A percentile compares a stretch with the other conserved stretches of the same genome.
Evolutionary conservation across 2,329 filamentous ascomycete genomes (phyloP).

Genomic region (Xylariomycetidae sp.): DNA sequence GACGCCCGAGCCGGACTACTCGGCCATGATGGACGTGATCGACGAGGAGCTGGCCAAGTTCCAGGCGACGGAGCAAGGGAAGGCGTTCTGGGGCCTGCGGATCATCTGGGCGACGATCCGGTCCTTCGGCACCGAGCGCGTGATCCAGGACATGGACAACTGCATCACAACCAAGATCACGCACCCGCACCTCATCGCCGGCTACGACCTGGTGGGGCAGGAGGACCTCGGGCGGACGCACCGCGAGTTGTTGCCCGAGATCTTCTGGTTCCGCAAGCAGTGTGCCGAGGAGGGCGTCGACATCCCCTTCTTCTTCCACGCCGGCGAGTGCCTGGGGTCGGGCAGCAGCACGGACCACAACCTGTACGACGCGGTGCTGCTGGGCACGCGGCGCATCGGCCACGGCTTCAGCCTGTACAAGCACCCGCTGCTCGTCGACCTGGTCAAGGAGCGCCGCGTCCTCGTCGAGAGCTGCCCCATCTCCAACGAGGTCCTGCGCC

Average conservation of each 20-base stretch:
- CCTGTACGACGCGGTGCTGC: conserved; percentile 80
- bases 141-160: conserved; percentile 79
- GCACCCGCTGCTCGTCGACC: conserved; percentile 82
- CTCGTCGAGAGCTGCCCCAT: conserved; percentile 88
- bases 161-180: conserved; percentile 78
- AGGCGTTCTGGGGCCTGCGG: conserved; percentile 76
- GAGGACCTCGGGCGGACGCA: conserved; percentile 77
- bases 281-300: conserved; percentile 73
- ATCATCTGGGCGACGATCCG: conserved; percentile 82
- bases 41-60: conserved; percentile 76
- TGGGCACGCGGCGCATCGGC: conserved; percentile 84
- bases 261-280: conserved; percentile 91
- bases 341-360: conserved; percentile 74
- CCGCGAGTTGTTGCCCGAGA: conserved; percentile 70
- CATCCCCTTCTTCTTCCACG: conserved; percentile 94
- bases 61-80: conserved; percentile 64
- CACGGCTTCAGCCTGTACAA: conserved; percentile 87
- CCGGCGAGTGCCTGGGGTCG: conserved; percentile 80
- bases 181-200: conserved; percentile 75
- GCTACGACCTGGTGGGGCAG: conserved; percentile 86
- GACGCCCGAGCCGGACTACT: conserved; percentile 61
- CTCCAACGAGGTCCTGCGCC: conserved; percentile 79
- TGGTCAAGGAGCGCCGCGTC: conserved; percentile 84
- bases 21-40: conserved; percentile 66
- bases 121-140: conserved; percentile 54